Percentiles rank a stretch among this genome's conserved stretches.
Evolutionary conservation across 805 yeast species (phyloP).

Genomic region (Schwanniomyces yamadae): DNA sequence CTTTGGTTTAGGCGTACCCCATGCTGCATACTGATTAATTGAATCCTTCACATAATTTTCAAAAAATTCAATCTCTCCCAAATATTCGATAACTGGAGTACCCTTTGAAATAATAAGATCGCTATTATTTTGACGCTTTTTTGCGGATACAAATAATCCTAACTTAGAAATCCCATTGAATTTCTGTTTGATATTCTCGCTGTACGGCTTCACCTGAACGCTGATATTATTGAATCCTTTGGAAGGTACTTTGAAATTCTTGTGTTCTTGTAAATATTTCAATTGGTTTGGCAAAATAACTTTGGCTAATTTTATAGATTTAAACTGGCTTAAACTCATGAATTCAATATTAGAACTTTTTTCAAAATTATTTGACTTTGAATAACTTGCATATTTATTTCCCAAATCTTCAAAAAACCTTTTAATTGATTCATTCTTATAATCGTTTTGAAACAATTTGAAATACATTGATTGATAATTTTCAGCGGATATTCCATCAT

Average conservation of each 20-base stretch:
- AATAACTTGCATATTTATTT: conserved; percentile 8
- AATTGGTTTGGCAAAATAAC: conserved; percentile 33
- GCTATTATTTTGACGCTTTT: conserved; percentile 9
- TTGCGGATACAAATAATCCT: conserved; percentile 51
- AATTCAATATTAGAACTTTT: conserved; percentile 14
- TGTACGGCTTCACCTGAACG: conserved; percentile 53
- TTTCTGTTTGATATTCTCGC: conserved; percentile 58
- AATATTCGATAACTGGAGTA: conserved; percentile 55
- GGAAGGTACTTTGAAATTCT: conserved; percentile 26
- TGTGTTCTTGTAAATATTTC: conserved; percentile 32
- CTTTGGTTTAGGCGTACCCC: conserved; percentile 62
- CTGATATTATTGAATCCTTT: conserved; percentile 25
- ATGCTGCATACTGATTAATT: conserved; percentile 71
- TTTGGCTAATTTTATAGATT: conserved; percentile 28
- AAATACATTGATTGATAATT: conserved; percentile 54
- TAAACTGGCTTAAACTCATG: conserved; percentile 25
- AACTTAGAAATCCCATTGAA: conserved; percentile 68
- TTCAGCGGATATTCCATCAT: conserved; percentile 42
- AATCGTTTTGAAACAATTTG: conserved; percentile 46
- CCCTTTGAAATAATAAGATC: conserved; percentile 38
- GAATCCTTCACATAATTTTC: conserved; percentile 61
- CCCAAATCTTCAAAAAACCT: conserved; percentile 22
- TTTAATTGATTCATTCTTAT: conserved; percentile 36
- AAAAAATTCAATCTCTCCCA: conserved; percentile 73
- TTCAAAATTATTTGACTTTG: conserved; percentile 3